Conservation (phyloP, 805 yeast species). For the Saccharomycopsis malanga region DNA sequence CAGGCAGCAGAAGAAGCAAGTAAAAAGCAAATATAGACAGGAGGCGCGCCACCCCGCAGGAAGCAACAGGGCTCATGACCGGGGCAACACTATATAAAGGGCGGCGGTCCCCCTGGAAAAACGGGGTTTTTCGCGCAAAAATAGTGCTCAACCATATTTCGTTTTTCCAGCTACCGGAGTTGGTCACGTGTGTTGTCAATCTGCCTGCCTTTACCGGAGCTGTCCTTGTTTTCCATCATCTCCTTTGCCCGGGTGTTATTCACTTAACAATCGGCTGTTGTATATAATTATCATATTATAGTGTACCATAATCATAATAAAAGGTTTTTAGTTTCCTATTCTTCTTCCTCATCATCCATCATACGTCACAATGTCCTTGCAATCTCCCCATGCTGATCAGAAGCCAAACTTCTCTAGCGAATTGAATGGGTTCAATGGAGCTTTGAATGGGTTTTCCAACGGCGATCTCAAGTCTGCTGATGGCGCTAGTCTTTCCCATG, state of each 20-base stretch:
- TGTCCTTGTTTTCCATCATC: not conserved
- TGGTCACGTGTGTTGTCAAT: constrained; percentile 5
- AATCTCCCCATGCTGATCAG: too few species aligned
- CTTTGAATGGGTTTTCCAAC: not conserved
- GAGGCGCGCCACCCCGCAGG: constrained; percentile 5
- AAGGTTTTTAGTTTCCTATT: too few species aligned
- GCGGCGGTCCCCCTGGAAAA: constrained; percentile 6
- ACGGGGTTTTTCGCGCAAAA: not conserved
- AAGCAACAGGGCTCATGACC: not conserved
- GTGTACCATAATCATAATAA: constrained; percentile 8
- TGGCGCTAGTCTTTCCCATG: not conserved
- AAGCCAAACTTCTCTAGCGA: not conserved
- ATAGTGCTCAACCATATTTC: not conserved
- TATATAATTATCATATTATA: constrained; percentile 2
- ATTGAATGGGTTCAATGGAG: constrained; percentile 1
- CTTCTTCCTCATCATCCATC: not conserved
- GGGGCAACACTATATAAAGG: constrained; percentile 7
- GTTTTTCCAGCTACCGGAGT: not conserved
- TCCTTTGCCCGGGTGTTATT: constrained; percentile 7
- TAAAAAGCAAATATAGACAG: not conserved
- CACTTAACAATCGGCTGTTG: constrained; percentile 5
- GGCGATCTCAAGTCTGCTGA: not conserved
- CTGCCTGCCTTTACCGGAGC: not conserved
- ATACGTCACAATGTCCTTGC: too few species aligned
- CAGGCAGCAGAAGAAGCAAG: constrained; percentile 3